Evolutionary conservation across 2,329 filamentous ascomycete genomes (phyloP), one percentile per base, ranked within the genome.

Genomic region (Cercospora janseana): DNA sequence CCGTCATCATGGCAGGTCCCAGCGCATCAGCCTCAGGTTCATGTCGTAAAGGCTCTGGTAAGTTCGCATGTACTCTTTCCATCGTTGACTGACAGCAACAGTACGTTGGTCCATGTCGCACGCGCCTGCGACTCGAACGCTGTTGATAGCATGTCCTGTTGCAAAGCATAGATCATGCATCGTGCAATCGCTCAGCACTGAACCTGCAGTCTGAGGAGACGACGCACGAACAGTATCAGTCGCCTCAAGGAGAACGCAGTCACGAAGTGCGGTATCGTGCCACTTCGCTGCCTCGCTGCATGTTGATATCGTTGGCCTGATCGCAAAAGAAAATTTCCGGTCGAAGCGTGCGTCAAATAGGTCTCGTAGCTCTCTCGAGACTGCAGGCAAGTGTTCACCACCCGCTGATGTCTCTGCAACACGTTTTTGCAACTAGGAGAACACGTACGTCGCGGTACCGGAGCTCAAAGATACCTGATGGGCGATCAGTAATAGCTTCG

Each of bases 401-500:
- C 20, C 41, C 38, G 24, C 29, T 44, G 49, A n/a, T n/a, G n/a
- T n/a, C n/a, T 44, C 49, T 48, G 57, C 46, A 48, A 46, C 43
- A 31, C 50, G 21, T 23, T 27, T 18, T 46, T 46, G 32, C 51
- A 31, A 46, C 51, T 60, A 65, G 28, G 64, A 65, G 62, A 72
- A 67, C 41, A 77, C 72, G 63, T 74, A 77, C 54, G 69, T 74
- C 46, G 76, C 77, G 23, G 70, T 72, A 53, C 77, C 77, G 21
- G 72, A 74, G 52, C 70, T 64, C 49, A 78, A 66, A 52, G 74
- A 67, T 49, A 78, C 75, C 77, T 79, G 48, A n/a, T n/a, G n/a
- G n/a, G n/a, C n/a, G n/a, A n/a, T n/a, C n/a, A n/a, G n/a, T n/a
- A 21, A 28, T 45, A 31, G 20, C 28, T 34, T 20, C 38, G 43